Evolutionary conservation across 1,284 basidiomycete species (phyloP), one percentile per base, ranked within the genome.

Genomic region (Malassezia globosa): DNA sequence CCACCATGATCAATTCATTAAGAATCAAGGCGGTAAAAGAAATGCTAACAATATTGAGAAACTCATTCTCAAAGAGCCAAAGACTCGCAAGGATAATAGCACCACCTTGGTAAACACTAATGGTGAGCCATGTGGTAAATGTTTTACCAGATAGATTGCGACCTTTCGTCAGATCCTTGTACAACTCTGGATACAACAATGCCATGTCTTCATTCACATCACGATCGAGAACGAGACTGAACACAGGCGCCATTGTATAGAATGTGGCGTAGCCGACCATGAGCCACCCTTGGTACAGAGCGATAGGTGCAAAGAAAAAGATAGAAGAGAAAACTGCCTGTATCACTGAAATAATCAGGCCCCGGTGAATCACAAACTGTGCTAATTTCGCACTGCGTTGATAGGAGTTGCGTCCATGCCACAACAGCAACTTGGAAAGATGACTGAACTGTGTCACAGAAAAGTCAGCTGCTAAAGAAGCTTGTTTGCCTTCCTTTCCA

Each of bases 1-100:
- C 89, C 34, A 97, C 94, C 94, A 99, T 99, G 74, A 97, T 89
- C 42, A 99, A 79, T 71, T 99, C 94, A 73, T 97, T 99, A 31
- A 97, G 75, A 51, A 99, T 82, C 40, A 97, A 77, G 0, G 94
- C 87, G 0, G 90, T 95, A 73, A 96, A 99, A 0, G 90, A 95
- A 60, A 97, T 99, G 16, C 87, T 82, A 37, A 99, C 92, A 58
- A 97, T 96, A 72, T 97, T 94, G 58, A 97, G 73, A 73, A 97
- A 96, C 67, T 99, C 90, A 58, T 82, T 92, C 73, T 97, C 94
- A 73, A 97, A 99, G 1, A 99, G 78, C 1, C 95, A 79, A 10
- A 99, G 80, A 0, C 87, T 94, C 75, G 94, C 82, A 65, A 97
- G 85, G 92, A 99, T 99, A 73, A 99, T 99, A 1, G 88, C 87